Conservation (phyloP, 257 asterid species). For the Gentiana straminea region DNA sequence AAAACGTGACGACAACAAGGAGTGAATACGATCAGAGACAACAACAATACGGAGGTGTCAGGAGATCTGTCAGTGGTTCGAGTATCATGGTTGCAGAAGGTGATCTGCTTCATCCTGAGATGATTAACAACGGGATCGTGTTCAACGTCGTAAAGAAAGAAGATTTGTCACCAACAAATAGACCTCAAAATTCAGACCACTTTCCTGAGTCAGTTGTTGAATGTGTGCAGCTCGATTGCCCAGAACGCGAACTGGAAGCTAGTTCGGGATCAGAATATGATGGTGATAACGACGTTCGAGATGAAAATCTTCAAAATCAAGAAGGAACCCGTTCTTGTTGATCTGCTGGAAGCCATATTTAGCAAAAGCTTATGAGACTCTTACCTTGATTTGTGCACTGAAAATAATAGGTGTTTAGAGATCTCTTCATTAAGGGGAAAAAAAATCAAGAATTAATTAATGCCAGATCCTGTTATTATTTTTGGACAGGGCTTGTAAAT, state of each 20-base stretch:
- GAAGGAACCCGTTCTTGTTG: neutral
- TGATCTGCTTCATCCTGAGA: conserved; percentile 73
- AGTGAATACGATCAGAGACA: conserved; percentile 45
- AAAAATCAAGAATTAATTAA: no score
- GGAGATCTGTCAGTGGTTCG: conserved; percentile 8
- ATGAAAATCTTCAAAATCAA: conserved; percentile 13
- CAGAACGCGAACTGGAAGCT: conserved; percentile 43
- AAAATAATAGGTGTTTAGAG: no score
- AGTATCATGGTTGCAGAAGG: conserved; percentile 73
- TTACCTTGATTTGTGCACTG: no score
- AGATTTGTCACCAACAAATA: conserved; percentile 46
- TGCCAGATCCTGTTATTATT: no score
- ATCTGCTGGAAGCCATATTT: no score
- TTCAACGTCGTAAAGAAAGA: conserved; percentile 77
- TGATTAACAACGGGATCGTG: conserved; percentile 67
- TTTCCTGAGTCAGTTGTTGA: conserved; percentile 41
- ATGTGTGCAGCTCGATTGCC: conserved; percentile 60
- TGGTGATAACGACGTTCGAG: conserved; percentile 27
- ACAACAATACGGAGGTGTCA: conserved; percentile 8
- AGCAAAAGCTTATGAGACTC: no score
- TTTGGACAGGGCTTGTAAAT: no score
- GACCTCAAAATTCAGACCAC: conserved; percentile 48
- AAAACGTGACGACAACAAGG: conserved; percentile 26
- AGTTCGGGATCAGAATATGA: conserved; percentile 52
- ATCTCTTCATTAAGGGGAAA: no score